Base-by-base conservation (phyloP, 2,329 filamentous ascomycete genomes). In the Akanthomyces uredinophilus region DNA sequence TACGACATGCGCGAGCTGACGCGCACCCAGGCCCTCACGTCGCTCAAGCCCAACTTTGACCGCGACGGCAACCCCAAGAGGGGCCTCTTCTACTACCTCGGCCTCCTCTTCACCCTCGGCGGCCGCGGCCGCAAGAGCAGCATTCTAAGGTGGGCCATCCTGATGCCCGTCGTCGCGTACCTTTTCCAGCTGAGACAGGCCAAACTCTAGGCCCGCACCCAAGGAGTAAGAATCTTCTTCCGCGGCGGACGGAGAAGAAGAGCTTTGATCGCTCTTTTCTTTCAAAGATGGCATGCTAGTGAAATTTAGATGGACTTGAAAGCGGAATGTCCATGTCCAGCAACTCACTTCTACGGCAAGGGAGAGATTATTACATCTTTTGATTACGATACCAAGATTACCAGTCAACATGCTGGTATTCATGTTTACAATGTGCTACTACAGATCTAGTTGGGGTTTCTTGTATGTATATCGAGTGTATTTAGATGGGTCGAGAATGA, bases 11-110 rank as follows among this genome's bases (percentile, higher is more conserved):
- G 68, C 18, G 73, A 82, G 65, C 76, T 85, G 62, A 72, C 74
- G 50, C 74, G 79, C 53, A 74, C 82, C 64, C 68, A 77, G 54
- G 71, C 73, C 49, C 71, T 84, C 66, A 77, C 77, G 55, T 67
- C 68, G 22, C 63, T 70, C 65, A 81, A 77, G 70, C 84, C 86
- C 65, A 79, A 86, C 72, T 89, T 89, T 70, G 84, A 87, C 72
- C 83, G 87, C 68, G 73, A 82, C 62, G 85, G 86, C 65, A 78
- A 78, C 39, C 75, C 79, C 61, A 70, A 81, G 66, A 77, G 74
- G 64, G 82, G 84, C 1, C 50, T 83, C 4, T 73, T 70, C 47
- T 87, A 87, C 72, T 87, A 84, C 81, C 2, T 80, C 22, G 70
- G 76, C 63, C 69, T 87, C 46, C 60, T 87, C 39, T 64, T 83